Evolutionary conservation across 192 early-diverging fungal genomes (phyloP), one percentile per base, ranked within the genome.

Genomic region (Entomortierella lignicola): DNA sequence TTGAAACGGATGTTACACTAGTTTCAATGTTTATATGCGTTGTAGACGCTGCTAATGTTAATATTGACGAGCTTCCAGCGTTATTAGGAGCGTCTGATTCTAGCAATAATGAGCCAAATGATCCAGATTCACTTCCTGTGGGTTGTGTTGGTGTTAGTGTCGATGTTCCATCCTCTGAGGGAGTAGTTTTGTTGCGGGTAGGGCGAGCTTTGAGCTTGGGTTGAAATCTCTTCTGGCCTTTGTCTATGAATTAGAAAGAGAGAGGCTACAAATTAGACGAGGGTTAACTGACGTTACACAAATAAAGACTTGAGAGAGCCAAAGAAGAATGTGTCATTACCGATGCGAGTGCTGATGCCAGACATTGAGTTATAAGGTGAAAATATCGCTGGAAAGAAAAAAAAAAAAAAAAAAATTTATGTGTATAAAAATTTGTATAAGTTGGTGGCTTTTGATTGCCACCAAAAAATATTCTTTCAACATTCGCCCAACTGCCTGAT

Each of bases 321-420:
- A 34, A 4, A 11, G 7, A 4, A 57, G 55, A 54, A 54, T 29
- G 2, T 25, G 7, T 13, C 20, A 8, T 17, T 69, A 79, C 75
- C 75, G n/a, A 79, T 79, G 50, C 67, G 75, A 48, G 68, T 66
- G 57, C 75, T 79, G 56, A 79, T 79, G 48, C 75, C 63, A 20
- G 75, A 79, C 75, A 79, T 77, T 60, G 21, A 21, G 20, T 48
- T n/a, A n/a, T n/a, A n/a, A n/a, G n/a, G n/a, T n/a, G n/a, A n/a
- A n/a, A n/a, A n/a, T n/a, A n/a, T n/a, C n/a, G n/a, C n/a, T n/a
- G 39, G 34, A 37, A 39, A 54, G 15, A 51, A 60, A 57, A 60
- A 15, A 52, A 52, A 69, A 29, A 55, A 52, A 60, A 69, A 60
- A 60, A 53, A 59, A 37, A 10, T 10, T 37, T 37, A 10, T 10